Evolutionary conservation across 2,329 filamentous ascomycete species (phyloP).

Genomic region (Ascochyta clinopodiicola): DNA sequence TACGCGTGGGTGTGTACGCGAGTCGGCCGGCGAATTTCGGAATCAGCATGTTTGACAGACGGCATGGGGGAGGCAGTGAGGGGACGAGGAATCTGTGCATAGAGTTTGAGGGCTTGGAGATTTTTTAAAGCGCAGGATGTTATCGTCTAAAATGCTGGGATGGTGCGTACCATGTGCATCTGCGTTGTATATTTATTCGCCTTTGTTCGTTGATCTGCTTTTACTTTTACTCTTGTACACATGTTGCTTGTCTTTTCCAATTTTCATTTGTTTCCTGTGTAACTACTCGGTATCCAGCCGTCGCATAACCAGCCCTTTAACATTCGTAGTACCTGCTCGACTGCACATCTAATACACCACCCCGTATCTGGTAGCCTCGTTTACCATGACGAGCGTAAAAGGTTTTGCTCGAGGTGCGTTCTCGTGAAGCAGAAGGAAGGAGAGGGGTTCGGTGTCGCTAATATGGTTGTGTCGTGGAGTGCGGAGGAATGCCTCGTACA

Average conservation of each 20-base stretch:
- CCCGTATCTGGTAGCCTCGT: neutral
- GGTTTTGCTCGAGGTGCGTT: too few species aligned
- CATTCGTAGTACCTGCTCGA: neutral
- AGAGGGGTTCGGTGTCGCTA: too few species aligned
- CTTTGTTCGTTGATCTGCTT: neutral
- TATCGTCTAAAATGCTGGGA: neutral
- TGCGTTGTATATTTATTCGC: neutral
- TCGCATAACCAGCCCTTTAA: neutral
- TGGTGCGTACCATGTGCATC: neutral
- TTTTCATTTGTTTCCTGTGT: neutral
- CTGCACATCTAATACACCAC: neutral
- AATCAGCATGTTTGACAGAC: constrained; percentile 42
- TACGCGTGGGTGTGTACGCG: constrained; percentile 66
- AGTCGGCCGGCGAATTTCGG: constrained; percentile 60
- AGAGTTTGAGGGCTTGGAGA: constrained; percentile 52
- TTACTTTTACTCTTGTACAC: neutral
- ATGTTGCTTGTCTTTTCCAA: neutral
- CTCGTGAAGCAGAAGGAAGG: too few species aligned
- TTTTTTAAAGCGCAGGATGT: constrained; percentile 31
- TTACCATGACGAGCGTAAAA: too few species aligned
- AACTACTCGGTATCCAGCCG: neutral
- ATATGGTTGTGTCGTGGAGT: too few species aligned
- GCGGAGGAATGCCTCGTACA: neutral
- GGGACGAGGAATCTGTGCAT: constrained; percentile 48
- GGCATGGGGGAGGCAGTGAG: constrained; percentile 32